phyloP scores from a whole-genome alignment of 1,284 basidiomycete species.

The Megacollybia platyphylla region DNA sequence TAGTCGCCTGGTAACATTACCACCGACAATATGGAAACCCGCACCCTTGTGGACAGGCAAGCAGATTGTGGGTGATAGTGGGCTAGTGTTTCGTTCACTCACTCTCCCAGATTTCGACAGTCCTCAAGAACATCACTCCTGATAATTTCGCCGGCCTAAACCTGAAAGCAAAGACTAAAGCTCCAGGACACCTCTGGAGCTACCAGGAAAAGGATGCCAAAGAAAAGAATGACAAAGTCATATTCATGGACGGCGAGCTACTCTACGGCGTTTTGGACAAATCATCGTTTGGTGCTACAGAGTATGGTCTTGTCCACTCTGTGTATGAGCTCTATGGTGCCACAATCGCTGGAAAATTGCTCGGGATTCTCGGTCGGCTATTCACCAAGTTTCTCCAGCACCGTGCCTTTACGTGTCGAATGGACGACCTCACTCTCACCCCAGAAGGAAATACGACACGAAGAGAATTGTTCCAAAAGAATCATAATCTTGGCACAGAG shows the following conservation, averaged over 20 bases:
- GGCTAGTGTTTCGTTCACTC: neutral
- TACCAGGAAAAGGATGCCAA: conserved; percentile 65
- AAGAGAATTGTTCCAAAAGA: conserved; percentile 56
- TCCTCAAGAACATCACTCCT: conserved; percentile 88
- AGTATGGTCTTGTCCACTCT: conserved; percentile 95
- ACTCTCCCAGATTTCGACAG: conserved; percentile 62
- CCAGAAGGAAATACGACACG: conserved; percentile 69
- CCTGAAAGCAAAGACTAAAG: conserved; percentile 80
- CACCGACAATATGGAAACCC: conserved; percentile 90
- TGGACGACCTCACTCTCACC: conserved; percentile 95
- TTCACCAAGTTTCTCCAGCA: conserved; percentile 98
- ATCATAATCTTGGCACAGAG: conserved; percentile 67
- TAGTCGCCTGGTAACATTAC: conserved; percentile 70
- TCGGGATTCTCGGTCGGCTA: conserved; percentile 86
- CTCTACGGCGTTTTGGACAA: conserved; percentile 94
- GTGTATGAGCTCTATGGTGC: conserved; percentile 98
- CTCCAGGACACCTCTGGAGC: conserved; percentile 78
- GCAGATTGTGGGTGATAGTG: conserved; percentile 66
- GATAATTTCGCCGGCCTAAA: conserved; percentile 74
- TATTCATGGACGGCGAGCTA: conserved; percentile 90
- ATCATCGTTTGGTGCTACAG: conserved; percentile 92
- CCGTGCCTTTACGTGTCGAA: conserved; percentile 95
- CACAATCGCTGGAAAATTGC: conserved; percentile 79
- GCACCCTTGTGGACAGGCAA: conserved; percentile 94
- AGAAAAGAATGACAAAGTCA: conserved; percentile 71